Evolutionary conservation across 768 basidiomycete genomes (phyloP).

Genomic region (Trametopsis cervina): DNA sequence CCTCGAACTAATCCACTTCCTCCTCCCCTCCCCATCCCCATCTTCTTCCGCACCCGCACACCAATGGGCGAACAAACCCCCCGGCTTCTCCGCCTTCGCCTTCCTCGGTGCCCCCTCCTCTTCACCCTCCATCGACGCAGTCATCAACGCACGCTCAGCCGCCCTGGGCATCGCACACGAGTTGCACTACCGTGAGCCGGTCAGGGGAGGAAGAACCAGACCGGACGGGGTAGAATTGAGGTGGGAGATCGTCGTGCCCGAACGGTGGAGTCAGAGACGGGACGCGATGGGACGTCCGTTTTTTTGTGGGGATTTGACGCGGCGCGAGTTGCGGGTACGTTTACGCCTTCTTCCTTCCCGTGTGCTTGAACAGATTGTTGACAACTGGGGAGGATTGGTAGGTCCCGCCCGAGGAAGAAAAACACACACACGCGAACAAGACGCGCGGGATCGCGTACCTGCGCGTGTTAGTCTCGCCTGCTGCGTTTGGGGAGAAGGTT

Average conservation of each 20-base stretch:
- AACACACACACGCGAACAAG: not conserved
- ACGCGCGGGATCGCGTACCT: not conserved
- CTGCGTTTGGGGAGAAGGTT: not conserved
- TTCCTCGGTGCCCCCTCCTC: constrained; percentile 50
- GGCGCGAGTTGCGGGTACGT: constrained; percentile 50
- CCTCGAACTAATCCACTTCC: constrained; percentile 66
- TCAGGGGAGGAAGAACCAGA: constrained; percentile 46
- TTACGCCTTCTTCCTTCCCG: not conserved
- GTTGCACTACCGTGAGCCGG: constrained; percentile 38
- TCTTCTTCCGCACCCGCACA: constrained; percentile 40
- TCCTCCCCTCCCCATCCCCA: constrained; percentile 45
- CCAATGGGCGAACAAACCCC: constrained; percentile 45
- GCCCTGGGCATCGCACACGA: constrained; percentile 26
- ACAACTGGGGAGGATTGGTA: not conserved
- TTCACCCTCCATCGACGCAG: constrained; percentile 34
- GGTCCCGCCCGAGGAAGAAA: not conserved
- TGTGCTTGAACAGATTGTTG: not conserved
- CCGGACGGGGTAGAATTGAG: constrained; percentile 47
- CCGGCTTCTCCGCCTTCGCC: constrained; percentile 39
- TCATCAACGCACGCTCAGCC: constrained; percentile 48
- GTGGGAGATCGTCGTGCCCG: constrained; percentile 50
- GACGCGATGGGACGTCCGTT: constrained; percentile 39
- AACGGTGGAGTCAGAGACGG: constrained; percentile 15
- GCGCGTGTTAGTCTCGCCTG: not conserved
- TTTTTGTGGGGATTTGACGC: constrained; percentile 70